Evolutionary conservation across 2,329 filamentous ascomycete species (phyloP).

Genomic region (Immersiporthe knoxdaviesiana): DNA sequence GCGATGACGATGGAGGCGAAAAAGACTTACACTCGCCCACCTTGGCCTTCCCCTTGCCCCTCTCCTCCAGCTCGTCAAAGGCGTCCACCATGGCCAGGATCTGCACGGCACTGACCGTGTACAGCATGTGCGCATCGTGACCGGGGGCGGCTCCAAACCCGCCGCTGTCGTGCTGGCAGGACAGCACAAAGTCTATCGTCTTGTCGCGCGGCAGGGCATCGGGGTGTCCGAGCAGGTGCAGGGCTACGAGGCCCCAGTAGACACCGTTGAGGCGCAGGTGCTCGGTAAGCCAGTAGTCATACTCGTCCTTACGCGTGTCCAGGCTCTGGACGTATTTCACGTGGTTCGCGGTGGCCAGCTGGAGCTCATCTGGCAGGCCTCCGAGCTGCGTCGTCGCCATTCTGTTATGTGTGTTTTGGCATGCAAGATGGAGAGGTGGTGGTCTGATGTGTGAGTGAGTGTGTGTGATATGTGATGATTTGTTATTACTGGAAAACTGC

Average conservation of each 20-base stretch:
- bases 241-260: constrained; percentile 91
- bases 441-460: background rate
- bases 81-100: constrained; percentile 87
- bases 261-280: constrained; percentile 93
- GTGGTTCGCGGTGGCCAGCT: constrained; percentile 63
- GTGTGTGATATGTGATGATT: background rate
- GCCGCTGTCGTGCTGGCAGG: constrained; percentile 86
- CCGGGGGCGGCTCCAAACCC: constrained; percentile 93
- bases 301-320: constrained; percentile 88
- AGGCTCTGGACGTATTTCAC: constrained; percentile 92
- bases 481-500: background rate
- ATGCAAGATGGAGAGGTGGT: background rate
- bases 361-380: constrained; percentile 45
- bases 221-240: constrained; percentile 81
- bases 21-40: constrained; percentile 76
- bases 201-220: constrained; percentile 79
- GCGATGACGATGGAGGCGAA: too few species aligned
- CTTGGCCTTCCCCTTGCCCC: constrained; percentile 69
- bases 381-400: constrained; percentile 39
- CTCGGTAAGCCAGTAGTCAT: constrained; percentile 98
- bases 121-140: constrained; percentile 95
- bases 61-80: constrained; percentile 77
- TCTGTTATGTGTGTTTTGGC: constrained; percentile 31
- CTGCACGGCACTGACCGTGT: constrained; percentile 93
- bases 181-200: constrained; percentile 90